A percentile compares a stretch with the other conserved stretches of the same genome.
Conservation (phyloP, 768 basidiomycete genomes). For the Pleurotus pulmonarius region DNA sequence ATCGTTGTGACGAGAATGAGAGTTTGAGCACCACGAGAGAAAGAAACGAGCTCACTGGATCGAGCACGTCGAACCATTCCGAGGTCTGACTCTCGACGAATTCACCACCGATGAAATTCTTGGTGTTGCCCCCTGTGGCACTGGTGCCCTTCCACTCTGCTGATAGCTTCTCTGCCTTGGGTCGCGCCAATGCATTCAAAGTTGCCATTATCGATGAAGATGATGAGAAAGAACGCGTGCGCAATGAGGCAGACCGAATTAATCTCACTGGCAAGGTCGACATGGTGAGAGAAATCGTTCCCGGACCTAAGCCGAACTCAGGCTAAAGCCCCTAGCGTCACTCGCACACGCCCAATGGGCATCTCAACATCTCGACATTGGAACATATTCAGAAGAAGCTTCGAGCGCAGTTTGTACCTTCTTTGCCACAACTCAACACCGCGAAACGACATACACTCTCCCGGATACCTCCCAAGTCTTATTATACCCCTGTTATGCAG, state of each 20-base stretch:
- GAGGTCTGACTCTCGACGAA: conserved; percentile 78
- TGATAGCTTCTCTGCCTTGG: conserved; percentile 68
- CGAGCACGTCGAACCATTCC: conserved; percentile 83
- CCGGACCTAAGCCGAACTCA: conserved; percentile 7
- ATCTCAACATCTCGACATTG: conserved; percentile 2
- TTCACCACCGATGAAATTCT: conserved; percentile 89
- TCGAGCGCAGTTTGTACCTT: too few relatives aligned
- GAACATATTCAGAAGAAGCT: too few relatives aligned
- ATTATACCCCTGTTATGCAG: too few relatives aligned
- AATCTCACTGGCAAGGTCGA: conserved; percentile 22
- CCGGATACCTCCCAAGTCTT: too few relatives aligned
- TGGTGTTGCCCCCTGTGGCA: conserved; percentile 81
- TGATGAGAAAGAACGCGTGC: conserved; percentile 36
- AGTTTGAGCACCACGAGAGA: neutral
- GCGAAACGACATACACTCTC: too few relatives aligned
- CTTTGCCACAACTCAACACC: too few relatives aligned
- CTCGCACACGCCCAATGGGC: neutral
- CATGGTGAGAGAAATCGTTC: conserved; percentile 20
- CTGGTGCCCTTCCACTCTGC: conserved; percentile 84
- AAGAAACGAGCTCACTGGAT: conserved; percentile 64
- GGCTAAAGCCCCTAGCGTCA: neutral
- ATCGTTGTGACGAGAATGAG: conserved; percentile 5
- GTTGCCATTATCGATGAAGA: conserved; percentile 38
- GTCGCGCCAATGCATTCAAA: conserved; percentile 50
- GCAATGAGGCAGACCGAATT: conserved; percentile 23